Percentiles rank a stretch among this genome's conserved stretches.
phyloP scores from a whole-genome alignment of 2,329 filamentous ascomycete genomes.

The Cordyceps farinosa region DNA sequence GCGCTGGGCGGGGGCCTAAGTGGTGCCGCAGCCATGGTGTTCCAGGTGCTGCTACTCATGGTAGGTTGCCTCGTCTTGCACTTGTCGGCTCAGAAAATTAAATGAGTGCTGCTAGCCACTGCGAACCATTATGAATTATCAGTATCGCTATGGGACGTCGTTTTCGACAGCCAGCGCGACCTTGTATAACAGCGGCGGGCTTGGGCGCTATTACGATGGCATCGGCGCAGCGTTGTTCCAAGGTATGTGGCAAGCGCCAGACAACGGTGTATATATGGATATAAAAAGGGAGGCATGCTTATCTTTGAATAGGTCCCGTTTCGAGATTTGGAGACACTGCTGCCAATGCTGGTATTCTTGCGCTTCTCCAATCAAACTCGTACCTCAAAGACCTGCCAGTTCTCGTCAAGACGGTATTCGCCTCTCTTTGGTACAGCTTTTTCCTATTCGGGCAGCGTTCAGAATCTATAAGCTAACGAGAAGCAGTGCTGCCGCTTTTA shows the following conservation, averaged over 20 bases:
- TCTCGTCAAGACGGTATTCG: constrained; percentile 44
- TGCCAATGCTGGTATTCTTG: constrained; percentile 48
- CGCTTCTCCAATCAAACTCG: constrained; percentile 43
- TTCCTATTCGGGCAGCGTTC: background rate
- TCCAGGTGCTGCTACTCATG: constrained; percentile 47
- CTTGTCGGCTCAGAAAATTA: background rate
- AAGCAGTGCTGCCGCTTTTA: constrained; percentile 41
- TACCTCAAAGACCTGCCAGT: constrained; percentile 42
- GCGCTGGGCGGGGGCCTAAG: constrained; percentile 45
- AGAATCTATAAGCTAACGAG: rapidly evolving
- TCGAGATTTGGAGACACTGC: constrained; percentile 47
- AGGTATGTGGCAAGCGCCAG: constrained; percentile 27
- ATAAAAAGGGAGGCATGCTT: background rate
- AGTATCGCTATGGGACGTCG: constrained; percentile 44
- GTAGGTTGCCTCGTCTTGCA: constrained; percentile 24
- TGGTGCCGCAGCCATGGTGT: constrained; percentile 46
- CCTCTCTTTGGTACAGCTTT: constrained; percentile 38
- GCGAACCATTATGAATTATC: constrained; percentile 50
- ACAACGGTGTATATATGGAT: too few species aligned
- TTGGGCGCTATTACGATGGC: constrained; percentile 44
- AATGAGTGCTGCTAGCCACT: constrained; percentile 34
- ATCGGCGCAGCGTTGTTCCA: constrained; percentile 43
- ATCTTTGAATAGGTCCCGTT: constrained; percentile 34
- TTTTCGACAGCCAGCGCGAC: constrained; percentile 39
- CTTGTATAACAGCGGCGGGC: constrained; percentile 40